Evolutionary conservation across 2,329 filamentous ascomycete species (phyloP).

Genomic region (Fusarium kyushuense): DNA sequence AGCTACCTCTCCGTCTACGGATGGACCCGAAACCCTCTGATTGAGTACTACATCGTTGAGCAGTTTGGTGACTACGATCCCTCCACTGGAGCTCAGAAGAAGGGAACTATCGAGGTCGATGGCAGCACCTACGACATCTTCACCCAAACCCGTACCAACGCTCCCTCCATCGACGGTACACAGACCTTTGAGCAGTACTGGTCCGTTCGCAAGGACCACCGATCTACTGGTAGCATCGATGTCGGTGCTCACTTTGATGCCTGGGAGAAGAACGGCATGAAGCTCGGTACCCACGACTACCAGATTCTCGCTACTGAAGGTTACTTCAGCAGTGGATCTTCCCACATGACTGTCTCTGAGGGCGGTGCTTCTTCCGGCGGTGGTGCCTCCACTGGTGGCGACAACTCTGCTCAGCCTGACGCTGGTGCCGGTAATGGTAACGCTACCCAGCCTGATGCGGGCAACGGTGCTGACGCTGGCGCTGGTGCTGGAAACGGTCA

Average conservation of each 20-base stretch:
- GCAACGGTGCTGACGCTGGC: background rate
- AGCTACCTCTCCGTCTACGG: constrained; percentile 56
- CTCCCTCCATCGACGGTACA: constrained; percentile 62
- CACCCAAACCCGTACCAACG: constrained; percentile 54
- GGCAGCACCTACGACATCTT: constrained; percentile 56
- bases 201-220: constrained; percentile 63
- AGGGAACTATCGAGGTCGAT: constrained; percentile 52
- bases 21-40: constrained; percentile 54
- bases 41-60: constrained; percentile 57
- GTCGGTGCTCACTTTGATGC: constrained; percentile 65
- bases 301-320: constrained; percentile 68
- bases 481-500: background rate
- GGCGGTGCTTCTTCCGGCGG: constrained; percentile 14
- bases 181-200: constrained; percentile 66
- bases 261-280: constrained; percentile 63
- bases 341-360: constrained; percentile 59
- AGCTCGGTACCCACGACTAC: constrained; percentile 64
- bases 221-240: constrained; percentile 63
- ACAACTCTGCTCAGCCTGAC: background rate
- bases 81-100: constrained; percentile 49
- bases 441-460: background rate
- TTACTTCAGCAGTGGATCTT: constrained; percentile 62
- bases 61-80: constrained; percentile 52
- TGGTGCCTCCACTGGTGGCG: background rate
- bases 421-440: background rate